These are phyloP conservation scores for Sporisorium graminicola DNA, from an alignment of 1,284 basidiomycete species.

Conservation along the genomic window DNA sequence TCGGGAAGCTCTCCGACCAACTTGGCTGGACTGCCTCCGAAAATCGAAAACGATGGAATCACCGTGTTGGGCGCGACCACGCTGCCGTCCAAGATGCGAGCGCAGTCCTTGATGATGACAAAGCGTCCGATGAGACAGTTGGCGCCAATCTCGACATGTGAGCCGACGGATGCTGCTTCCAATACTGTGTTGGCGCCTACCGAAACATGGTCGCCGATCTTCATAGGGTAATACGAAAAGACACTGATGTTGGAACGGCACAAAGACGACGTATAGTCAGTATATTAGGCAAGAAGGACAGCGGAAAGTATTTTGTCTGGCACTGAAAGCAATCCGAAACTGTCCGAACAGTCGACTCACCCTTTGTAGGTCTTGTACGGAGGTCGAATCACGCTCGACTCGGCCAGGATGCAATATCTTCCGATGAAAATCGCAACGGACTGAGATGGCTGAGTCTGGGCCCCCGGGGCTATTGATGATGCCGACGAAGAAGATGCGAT, in stretches of 20 bases:
- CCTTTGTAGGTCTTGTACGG: constrained; percentile 74
- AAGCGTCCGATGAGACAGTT: constrained; percentile 97
- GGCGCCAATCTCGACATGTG: constrained; percentile 92
- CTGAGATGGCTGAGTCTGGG: constrained; percentile 25
- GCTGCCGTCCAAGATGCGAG: constrained; percentile 85
- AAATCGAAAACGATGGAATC: constrained; percentile 86
- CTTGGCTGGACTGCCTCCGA: constrained; percentile 87
- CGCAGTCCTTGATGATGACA: constrained; percentile 95
- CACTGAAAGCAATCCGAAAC: too few species aligned
- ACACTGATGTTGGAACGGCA: constrained; percentile 70
- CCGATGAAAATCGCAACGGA: constrained; percentile 91
- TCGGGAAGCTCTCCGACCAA: constrained; percentile 85
- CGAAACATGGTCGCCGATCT: constrained; percentile 93
- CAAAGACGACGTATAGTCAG: neutral
- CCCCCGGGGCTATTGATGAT: constrained; percentile 73
- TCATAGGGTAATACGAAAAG: constrained; percentile 98
- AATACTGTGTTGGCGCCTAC: constrained; percentile 88
- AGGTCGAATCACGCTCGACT: constrained; percentile 83
- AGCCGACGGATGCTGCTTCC: constrained; percentile 94
- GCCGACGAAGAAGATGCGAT: constrained; percentile 80
- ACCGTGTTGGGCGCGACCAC: constrained; percentile 93
- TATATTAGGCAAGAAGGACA: neutral
- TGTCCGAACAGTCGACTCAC: constrained; percentile 71
- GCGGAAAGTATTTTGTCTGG: too few species aligned
- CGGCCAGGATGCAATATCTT: constrained; percentile 89